Evolutionary conservation across 1,139 yeast genomes (phyloP).

Genomic region (Spencermartinsiella ligniputridi): DNA sequence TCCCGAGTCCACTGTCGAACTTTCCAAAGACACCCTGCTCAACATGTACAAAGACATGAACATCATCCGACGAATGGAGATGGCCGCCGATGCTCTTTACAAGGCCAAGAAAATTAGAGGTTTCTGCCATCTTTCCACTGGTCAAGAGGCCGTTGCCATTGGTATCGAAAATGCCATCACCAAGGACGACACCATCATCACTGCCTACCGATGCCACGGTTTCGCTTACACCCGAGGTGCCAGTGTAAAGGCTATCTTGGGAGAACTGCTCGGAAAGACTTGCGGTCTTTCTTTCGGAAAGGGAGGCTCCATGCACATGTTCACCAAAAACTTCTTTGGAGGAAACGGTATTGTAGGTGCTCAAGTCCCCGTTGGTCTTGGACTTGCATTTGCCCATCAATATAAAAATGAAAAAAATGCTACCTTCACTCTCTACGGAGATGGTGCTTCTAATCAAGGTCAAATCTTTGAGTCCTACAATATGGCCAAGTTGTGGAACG

Average conservation of each 20-base stretch:
- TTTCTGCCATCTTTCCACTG: conserved; percentile 97
- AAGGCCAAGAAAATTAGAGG: conserved; percentile 98
- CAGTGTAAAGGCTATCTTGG: conserved; percentile 81
- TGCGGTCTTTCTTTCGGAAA: conserved; percentile 94
- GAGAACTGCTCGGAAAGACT: conserved; percentile 96
- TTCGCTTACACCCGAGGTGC: conserved; percentile 96
- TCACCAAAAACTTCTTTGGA: conserved; percentile 91
- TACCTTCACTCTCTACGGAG: conserved; percentile 90
- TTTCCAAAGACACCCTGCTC: conserved; percentile 73
- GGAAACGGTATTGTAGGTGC: conserved; percentile 99
- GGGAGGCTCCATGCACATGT: conserved; percentile 99
- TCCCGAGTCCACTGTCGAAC: conserved; percentile 67
- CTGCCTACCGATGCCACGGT: conserved; percentile 98
- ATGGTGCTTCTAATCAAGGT: conserved; percentile 99
- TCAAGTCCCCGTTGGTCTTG: conserved; percentile 97
- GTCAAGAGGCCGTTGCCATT: conserved; percentile 98
- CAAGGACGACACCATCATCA: conserved; percentile 79
- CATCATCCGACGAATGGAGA: conserved; percentile 90
- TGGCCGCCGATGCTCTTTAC: conserved; percentile 97
- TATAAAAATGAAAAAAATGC: conserved; percentile 74
- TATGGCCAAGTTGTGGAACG: conserved; percentile 98
- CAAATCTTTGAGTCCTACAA: conserved; percentile 96
- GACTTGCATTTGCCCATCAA: conserved; percentile 95
- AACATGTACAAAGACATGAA: conserved; percentile 97
- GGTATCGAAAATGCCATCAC: conserved; percentile 96